Conservation (phyloP, 768 basidiomycete genomes). For the Cystoderma amianthinum region DNA sequence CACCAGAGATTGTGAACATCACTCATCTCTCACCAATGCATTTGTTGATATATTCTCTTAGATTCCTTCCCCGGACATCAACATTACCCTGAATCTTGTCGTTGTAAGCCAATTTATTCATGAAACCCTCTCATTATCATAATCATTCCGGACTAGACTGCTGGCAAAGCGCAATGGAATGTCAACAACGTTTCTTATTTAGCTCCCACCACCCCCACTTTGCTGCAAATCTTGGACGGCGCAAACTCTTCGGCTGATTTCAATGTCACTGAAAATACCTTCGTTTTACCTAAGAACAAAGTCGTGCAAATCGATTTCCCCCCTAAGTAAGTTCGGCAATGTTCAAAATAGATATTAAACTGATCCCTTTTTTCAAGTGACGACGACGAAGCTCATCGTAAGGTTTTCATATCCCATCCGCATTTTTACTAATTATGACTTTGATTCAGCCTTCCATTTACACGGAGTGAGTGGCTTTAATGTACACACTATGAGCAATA, state of each 20-base stretch:
- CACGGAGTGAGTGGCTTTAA: constrained; percentile 7
- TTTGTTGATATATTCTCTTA: too few relatives aligned
- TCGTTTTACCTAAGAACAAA: constrained; percentile 16
- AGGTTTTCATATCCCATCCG: constrained; percentile 4
- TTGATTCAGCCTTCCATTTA: constrained; percentile 10
- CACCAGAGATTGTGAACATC: too few relatives aligned
- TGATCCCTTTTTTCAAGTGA: constrained; percentile 13
- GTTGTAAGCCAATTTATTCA: constrained; percentile 4
- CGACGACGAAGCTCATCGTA: constrained; percentile 14
- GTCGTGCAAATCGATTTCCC: constrained; percentile 21
- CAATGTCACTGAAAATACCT: constrained; percentile 18
- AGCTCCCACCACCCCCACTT: constrained; percentile 16
- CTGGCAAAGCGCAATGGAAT: constrained; percentile 16
- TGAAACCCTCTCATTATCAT: too few relatives aligned
- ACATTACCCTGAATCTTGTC: constrained; percentile 9
- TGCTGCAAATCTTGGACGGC: constrained; percentile 19
- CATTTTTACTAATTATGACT: constrained; percentile 14
- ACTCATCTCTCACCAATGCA: too few relatives aligned
- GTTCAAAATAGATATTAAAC: neutral
- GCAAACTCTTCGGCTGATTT: constrained; percentile 12
- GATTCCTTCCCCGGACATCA: constrained; percentile 13
- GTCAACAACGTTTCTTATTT: constrained; percentile 25
- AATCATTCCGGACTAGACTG: constrained; percentile 2
- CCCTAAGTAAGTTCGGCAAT: constrained; percentile 3
- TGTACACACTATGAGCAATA: neutral